Conservation (phyloP, 2,329 filamentous ascomycete species). For the Epichloe typhina region DNA sequence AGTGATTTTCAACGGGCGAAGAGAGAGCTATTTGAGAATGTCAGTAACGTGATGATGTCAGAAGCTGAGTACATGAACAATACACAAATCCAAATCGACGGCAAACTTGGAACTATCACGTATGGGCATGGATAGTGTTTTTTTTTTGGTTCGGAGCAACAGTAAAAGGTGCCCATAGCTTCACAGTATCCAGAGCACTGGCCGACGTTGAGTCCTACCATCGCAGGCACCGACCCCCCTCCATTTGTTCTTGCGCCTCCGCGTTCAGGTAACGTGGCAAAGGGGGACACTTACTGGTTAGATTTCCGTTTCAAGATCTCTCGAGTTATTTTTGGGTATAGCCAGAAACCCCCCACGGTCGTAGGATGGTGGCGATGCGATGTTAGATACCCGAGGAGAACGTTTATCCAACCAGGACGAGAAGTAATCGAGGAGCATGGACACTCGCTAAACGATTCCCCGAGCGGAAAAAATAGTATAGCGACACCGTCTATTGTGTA, state of each 20-base stretch:
- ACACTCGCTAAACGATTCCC: not conserved
- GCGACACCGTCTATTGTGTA: not conserved
- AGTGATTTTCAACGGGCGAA: not conserved
- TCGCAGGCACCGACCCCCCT: not conserved
- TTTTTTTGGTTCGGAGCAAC: not conserved
- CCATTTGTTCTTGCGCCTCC: conserved; percentile 1
- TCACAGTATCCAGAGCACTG: not conserved
- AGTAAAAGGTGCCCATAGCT: not conserved
- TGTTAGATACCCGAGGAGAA: not conserved
- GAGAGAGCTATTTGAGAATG: not conserved
- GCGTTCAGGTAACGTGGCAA: not conserved
- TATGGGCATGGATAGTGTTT: not conserved
- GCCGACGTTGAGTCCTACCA: not conserved
- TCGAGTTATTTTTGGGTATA: not conserved
- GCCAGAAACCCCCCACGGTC: not conserved
- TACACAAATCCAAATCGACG: not conserved
- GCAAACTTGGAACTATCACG: not conserved
- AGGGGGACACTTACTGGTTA: not conserved
- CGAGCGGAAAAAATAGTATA: not conserved
- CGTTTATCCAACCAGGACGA: not conserved
- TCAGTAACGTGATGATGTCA: not conserved
- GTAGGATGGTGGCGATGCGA: not conserved
- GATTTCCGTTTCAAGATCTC: not conserved
- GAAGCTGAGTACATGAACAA: not conserved
- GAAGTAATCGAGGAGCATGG: not conserved